Conservation (phyloP, 495 filamentous ascomycete species). For the Penicillium ochrochloron region DNA sequence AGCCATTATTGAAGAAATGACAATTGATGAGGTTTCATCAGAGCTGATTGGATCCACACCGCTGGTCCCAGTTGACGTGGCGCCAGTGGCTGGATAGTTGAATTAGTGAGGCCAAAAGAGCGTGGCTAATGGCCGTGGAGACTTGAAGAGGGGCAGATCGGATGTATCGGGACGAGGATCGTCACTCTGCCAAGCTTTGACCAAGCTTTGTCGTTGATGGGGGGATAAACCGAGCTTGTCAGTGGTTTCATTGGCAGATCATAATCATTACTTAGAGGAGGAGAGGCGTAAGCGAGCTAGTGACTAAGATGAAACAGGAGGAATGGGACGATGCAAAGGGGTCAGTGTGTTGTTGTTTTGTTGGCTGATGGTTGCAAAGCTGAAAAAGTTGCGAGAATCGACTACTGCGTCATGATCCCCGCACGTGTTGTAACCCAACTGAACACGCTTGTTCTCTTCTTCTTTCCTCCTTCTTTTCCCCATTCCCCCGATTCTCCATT, state of each 20-base stretch:
- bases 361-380: too few relatives aligned
- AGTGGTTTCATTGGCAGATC: neutral
- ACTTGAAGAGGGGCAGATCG: constrained; percentile 9
- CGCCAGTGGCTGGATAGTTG: constrained; percentile 11
- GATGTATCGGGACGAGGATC: constrained; percentile 15
- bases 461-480: neutral
- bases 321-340: neutral
- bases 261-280: neutral
- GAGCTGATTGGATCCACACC: constrained; percentile 6
- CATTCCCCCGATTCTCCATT: neutral
- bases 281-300: neutral
- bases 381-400: neutral
- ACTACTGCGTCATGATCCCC: constrained; percentile 13
- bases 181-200: constrained; percentile 32
- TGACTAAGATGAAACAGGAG: constrained; percentile 8
- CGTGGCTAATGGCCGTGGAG: neutral
- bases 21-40: constrained; percentile 1
- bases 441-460: neutral
- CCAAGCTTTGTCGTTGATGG: constrained; percentile 26
- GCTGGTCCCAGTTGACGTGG: constrained; percentile 15
- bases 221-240: neutral
- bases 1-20: neutral
- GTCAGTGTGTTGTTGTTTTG: neutral
- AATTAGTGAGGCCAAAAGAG: neutral
- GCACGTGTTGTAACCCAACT: constrained; percentile 6